phyloP scores from a whole-genome alignment of 1,284 basidiomycete species.

The Agaricales sp. region DNA sequence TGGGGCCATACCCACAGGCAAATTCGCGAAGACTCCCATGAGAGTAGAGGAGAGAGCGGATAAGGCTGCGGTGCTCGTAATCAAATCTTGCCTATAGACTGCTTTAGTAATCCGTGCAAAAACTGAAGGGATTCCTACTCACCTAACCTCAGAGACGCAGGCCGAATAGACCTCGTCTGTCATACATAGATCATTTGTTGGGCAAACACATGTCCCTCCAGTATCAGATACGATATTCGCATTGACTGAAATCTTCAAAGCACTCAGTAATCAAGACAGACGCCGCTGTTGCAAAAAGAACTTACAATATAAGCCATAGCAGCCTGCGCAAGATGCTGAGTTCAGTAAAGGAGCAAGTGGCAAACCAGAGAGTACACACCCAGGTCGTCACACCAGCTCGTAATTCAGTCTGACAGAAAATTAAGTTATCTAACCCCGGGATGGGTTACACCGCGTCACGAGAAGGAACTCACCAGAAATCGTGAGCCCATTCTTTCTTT shows the following conservation, averaged over 20 bases:
- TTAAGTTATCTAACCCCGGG: too few species aligned
- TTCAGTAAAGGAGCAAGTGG: too few species aligned
- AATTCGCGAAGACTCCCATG: background rate
- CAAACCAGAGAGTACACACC: too few species aligned
- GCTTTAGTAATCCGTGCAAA: background rate
- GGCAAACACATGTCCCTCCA: conserved; percentile 69
- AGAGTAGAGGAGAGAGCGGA: conserved; percentile 61
- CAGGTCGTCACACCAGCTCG: conserved; percentile 79
- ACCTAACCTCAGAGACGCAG: conserved; percentile 35
- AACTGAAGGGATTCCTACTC: background rate
- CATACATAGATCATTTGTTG: background rate
- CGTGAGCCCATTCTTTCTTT: background rate
- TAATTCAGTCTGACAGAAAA: conserved; percentile 62
- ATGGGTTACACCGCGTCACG: too few species aligned
- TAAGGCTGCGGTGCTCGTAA: conserved; percentile 72
- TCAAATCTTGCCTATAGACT: conserved; percentile 44
- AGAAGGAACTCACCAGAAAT: background rate
- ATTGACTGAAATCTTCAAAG: conserved; percentile 77
- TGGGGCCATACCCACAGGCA: conserved; percentile 32
- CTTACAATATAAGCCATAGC: conserved; percentile 62
- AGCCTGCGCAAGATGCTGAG: too few species aligned
- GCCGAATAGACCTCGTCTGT: conserved; percentile 50
- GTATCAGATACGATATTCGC: conserved; percentile 67
- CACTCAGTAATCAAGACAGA: too few species aligned
- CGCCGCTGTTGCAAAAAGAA: too few species aligned